A percentile compares a stretch with the other conserved stretches of the same genome.
Evolutionary conservation across 768 basidiomycete genomes (phyloP).

Genomic region (Trametes cingulata): DNA sequence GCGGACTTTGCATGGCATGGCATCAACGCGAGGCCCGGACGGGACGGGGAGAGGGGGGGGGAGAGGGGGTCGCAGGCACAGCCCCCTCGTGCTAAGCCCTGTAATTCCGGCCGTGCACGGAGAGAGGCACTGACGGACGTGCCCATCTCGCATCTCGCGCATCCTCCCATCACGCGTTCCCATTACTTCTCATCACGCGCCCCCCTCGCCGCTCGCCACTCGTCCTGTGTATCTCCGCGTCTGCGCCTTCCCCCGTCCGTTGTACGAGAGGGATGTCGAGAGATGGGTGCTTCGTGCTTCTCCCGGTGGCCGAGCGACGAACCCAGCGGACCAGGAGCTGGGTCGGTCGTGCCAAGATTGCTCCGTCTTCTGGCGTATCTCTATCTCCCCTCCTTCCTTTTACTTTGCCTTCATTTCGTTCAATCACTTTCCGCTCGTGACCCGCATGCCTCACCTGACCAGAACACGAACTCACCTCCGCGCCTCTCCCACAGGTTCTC

Average conservation of each 20-base stretch:
- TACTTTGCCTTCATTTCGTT: too few relatives aligned
- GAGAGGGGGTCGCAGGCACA: too few relatives aligned
- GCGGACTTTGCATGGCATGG: too few relatives aligned
- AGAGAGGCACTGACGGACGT: background rate
- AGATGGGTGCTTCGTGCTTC: background rate
- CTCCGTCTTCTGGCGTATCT: background rate
- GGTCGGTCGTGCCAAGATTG: background rate
- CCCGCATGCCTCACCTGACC: background rate
- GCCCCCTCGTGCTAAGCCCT: too few relatives aligned
- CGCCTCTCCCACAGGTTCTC: conserved; percentile 70
- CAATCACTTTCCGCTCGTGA: background rate
- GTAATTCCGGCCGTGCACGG: background rate
- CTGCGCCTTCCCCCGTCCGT: background rate
- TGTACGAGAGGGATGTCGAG: too few relatives aligned
- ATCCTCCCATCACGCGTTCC: background rate
- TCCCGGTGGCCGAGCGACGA: background rate
- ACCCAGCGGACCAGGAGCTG: too few relatives aligned
- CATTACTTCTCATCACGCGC: background rate
- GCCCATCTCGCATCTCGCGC: background rate
- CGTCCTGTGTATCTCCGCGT: background rate
- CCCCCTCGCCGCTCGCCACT: background rate
- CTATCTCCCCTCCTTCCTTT: background rate
- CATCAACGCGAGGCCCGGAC: too few relatives aligned
- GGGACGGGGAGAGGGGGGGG: too few relatives aligned
- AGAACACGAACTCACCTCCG: conserved; percentile 15